phyloP scores from a whole-genome alignment of 768 basidiomycete species.

The Psilocybe azurescens region DNA sequence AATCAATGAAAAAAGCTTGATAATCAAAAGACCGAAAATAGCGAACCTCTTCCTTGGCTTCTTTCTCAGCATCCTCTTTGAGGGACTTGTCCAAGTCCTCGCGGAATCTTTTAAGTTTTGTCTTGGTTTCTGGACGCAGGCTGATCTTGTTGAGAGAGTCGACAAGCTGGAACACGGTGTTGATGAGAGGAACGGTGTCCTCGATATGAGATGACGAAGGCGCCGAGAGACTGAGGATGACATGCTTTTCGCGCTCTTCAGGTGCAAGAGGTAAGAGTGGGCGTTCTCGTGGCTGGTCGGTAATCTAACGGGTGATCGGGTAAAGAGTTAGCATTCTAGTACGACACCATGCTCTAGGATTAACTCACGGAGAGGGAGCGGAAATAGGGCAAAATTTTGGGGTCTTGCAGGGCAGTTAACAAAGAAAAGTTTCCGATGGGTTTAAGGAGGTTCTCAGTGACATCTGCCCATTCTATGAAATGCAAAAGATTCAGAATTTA shows the following conservation, averaged over 20 bases:
- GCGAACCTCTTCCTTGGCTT: conserved; percentile 73
- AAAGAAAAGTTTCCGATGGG: conserved; percentile 50
- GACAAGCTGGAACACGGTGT: conserved; percentile 74
- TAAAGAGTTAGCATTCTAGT: conserved; percentile 5
- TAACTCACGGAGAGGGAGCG: conserved; percentile 79
- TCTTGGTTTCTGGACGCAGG: conserved; percentile 82
- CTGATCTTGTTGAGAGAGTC: conserved; percentile 65
- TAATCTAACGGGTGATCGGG: conserved; percentile 51
- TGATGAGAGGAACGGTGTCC: conserved; percentile 63
- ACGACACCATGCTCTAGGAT: background rate
- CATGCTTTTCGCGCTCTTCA: conserved; percentile 67
- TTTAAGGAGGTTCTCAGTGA: conserved; percentile 82
- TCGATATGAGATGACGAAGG: conserved; percentile 54
- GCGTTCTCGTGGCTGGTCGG: conserved; percentile 83
- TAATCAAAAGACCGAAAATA: background rate
- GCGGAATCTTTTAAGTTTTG: conserved; percentile 75
- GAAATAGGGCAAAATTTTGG: conserved; percentile 75
- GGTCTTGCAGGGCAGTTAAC: conserved; percentile 61
- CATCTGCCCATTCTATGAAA: conserved; percentile 76
- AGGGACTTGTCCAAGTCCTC: conserved; percentile 75
- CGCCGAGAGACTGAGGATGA: conserved; percentile 69
- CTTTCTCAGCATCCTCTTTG: conserved; percentile 67
- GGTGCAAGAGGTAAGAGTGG: conserved; percentile 58
- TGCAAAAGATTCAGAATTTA: background rate
- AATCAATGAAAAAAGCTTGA: background rate